These are phyloP conservation scores for Teratosphaeria nubilosa DNA, from an alignment of 2,329 filamentous ascomycete genomes.

Conservation along the genomic window DNA sequence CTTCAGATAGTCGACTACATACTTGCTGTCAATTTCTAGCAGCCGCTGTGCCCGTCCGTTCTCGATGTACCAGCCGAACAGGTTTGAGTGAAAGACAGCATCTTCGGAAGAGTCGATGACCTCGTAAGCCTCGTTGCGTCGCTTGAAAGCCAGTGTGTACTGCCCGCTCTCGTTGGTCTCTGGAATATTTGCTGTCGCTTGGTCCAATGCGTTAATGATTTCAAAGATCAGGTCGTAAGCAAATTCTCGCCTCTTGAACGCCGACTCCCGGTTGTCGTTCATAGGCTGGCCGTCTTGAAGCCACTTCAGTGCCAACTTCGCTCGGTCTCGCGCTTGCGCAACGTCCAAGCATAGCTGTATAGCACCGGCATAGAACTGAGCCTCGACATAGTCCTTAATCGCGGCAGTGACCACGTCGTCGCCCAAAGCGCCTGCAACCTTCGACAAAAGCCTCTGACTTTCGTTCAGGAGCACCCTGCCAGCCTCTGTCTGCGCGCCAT, in stretches of 20 bases:
- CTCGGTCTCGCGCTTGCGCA: constrained; percentile 74
- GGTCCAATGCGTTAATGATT: constrained; percentile 70
- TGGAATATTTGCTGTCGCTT: constrained; percentile 56
- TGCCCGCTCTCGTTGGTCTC: constrained; percentile 64
- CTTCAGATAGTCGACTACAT: constrained; percentile 77
- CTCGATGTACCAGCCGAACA: constrained; percentile 96
- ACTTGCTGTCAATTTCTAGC: constrained; percentile 71
- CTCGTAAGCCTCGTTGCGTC: constrained; percentile 77
- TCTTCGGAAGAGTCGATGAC: constrained; percentile 83
- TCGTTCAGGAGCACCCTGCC: constrained; percentile 76
- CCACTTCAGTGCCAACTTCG: constrained; percentile 77
- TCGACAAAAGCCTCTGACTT: constrained; percentile 76
- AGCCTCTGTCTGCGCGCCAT: constrained; percentile 61
- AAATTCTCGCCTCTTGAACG: constrained; percentile 60
- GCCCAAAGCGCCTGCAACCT: constrained; percentile 74
- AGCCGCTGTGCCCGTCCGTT: constrained; percentile 79
- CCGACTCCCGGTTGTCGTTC: constrained; percentile 56
- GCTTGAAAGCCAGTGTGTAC: constrained; percentile 63
- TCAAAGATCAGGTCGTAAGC: constrained; percentile 84
- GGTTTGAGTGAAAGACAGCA: constrained; percentile 85
- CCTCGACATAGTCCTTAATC: constrained; percentile 64
- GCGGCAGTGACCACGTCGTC: constrained; percentile 65
- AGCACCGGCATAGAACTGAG: constrained; percentile 84
- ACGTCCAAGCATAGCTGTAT: constrained; percentile 79
- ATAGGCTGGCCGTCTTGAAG: constrained; percentile 70